Base-by-base conservation (phyloP, 2,329 filamentous ascomycete species). In the Alternaria tenuissima region DNA sequence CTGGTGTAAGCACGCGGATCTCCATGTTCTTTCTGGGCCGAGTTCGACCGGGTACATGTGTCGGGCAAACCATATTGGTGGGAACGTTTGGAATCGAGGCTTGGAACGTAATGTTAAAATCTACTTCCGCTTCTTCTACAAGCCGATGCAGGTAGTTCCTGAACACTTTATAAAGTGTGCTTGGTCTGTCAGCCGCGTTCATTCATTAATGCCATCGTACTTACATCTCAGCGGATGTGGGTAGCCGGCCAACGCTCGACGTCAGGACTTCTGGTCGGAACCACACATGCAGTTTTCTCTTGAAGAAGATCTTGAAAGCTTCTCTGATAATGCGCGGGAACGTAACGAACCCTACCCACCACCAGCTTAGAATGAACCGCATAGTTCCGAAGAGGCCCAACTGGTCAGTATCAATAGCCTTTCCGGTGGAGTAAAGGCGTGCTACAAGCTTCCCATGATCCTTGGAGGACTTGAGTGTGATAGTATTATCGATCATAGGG, bases 261-360 rank as follows among this genome's bases (percentile, higher is more conserved):
- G 81, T 81, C 6, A 85, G 78, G 1, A 89, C 87, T 70, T 91
- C 88, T 0, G 88, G 89, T 18, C 86, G 81, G 65, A 85, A 87
- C 84, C 88, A 91, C 42, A 91, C 86, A 59, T 88, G 84, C 28
- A 92, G 81, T 36, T 82, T 83, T 34, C 81, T 81, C 26, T 75
- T 74, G 72, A 88, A 87, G 73, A 86, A 88, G 5, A 92, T 80
- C 14, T 75, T 78, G 2, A 72, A 80, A 1, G 88, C 89, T 76
- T 92, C 84, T 55, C 83, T 84, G 20, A 88, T 73, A 47, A 91
- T 91, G 26, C 89, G 83, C 2, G 89, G 88, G 64, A 89, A 87
- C 0, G 89, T 91, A 24, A 85, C 79, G 28, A 91, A 82, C 2
- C 87, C 88, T 9, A 90, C 85, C 88, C 88, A 91, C 81, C 85